Base-by-base conservation (phyloP, 805 yeast species). In the Nakazawaea holstii region DNA sequence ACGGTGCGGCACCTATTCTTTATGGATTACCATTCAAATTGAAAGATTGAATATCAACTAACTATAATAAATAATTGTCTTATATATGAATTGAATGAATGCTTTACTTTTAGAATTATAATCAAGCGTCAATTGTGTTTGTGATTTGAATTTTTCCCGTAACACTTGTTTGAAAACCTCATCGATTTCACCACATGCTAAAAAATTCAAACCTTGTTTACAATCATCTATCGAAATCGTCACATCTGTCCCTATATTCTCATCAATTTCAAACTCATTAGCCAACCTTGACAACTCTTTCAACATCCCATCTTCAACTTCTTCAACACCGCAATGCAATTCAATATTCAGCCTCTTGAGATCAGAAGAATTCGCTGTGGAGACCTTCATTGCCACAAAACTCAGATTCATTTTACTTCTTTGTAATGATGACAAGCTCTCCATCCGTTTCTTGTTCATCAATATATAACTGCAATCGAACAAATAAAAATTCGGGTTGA, bases 1-100 rank as follows among this genome's bases (percentile, higher is more conserved):
- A 94, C 59, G 98, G 97, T 0, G 87, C 95, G 1, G 96, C 99
- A 0, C 96, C 97, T 0, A 83, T 94, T 0, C 70, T 91, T 2
- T 92, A 91, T 61, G 99, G 99, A 0, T 60, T 94, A 38, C 98
- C 98, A 6, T 64, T 83, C 44, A 52, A 48, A 26, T 52, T 67
- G 38, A 35, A 13, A 41, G 15, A 37, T 24, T 43, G 20, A 26
- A 14, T 35, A 5, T 20, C 24, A 20, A 20, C 17, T 24, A 29
- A 30, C 29, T 14, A 42, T 39, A 42, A 30, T 39, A 43, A 48
- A 28, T 39, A 37, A 38, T 43, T 7, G 29, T 27, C 15, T 33
- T 43, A 43, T 39, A 39, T 20, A 41, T 15, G 42, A 48, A 36
- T 20, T 40, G 41, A 29, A 46, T 13, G 40, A 46, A 28, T 29